phyloP scores from a whole-genome alignment of 257 asterid genomes.

The Solanum neorickii region DNA sequence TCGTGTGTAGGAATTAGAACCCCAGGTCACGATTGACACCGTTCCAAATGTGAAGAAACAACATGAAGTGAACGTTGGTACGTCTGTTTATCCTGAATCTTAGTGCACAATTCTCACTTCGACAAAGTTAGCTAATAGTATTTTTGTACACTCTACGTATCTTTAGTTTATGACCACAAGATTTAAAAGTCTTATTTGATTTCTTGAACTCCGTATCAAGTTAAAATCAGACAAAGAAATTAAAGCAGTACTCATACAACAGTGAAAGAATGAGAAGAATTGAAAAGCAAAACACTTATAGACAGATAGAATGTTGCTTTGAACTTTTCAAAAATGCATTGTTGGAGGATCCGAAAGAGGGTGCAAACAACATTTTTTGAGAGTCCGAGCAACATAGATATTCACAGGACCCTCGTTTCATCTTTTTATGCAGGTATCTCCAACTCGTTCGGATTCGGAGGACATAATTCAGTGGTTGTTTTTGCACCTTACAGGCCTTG shows the following conservation, averaged over 20 bases:
- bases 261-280: not conserved
- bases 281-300: not conserved
- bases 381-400: not conserved
- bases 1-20: constrained; percentile 9
- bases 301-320: not conserved
- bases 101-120: not conserved
- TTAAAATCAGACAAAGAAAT: too few relatives aligned
- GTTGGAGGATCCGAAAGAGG: not conserved
- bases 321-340: not conserved
- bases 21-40: constrained; percentile 21
- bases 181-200: too few relatives aligned
- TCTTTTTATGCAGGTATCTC: constrained; percentile 39
- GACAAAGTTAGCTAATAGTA: not conserved
- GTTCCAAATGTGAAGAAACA: constrained; percentile 66
- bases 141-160: too few relatives aligned
- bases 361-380: not conserved
- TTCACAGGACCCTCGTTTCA: not conserved
- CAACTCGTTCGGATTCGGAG: constrained; percentile 63
- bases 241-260: not conserved
- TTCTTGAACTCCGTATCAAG: too few relatives aligned
- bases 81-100: constrained; percentile 2
- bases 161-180: too few relatives aligned
- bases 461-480: constrained; percentile 22
- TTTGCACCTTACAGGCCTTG: constrained; percentile 67
- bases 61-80: constrained; percentile 60